A percentile compares a stretch with the other conserved stretches of the same genome.
phyloP scores from a whole-genome alignment of 331 rosid genomes.

The Pyrus hybrid region DNA sequence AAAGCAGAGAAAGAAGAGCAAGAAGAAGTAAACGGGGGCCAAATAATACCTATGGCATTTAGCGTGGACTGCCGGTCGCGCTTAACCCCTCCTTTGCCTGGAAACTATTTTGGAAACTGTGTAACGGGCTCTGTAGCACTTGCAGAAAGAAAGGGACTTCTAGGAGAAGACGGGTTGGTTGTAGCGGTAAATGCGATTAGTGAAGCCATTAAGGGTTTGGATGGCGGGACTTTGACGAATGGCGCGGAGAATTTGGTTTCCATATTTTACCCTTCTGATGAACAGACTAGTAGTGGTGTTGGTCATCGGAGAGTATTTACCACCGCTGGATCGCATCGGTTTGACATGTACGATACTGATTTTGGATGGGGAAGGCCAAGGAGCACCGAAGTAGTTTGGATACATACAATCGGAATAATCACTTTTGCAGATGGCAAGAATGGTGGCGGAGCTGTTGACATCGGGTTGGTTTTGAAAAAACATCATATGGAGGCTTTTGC shows the following conservation, averaged over 20 bases:
- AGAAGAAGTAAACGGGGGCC: not conserved
- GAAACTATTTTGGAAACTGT: slow-evolving; percentile 37
- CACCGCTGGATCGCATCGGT: slow-evolving; percentile 24
- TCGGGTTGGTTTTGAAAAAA: not conserved
- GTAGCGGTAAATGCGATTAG: slow-evolving; percentile 14
- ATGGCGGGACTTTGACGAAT: not conserved
- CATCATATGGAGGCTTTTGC: not conserved
- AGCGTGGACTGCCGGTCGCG: slow-evolving; percentile 27
- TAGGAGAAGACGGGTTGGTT: slow-evolving; percentile 5
- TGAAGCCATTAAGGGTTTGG: slow-evolving; percentile 2
- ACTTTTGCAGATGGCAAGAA: not conserved
- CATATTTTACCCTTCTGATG: not conserved
- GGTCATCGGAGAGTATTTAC: not conserved
- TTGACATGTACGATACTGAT: slow-evolving; percentile 28
- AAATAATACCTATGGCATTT: not conserved
- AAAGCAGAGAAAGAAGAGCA: slow-evolving; percentile 1
- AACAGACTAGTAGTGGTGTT: not conserved
- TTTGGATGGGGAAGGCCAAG: slow-evolving; percentile 45
- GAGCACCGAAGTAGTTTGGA: slow-evolving; percentile 25
- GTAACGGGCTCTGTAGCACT: not conserved
- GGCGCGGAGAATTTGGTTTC: slow-evolving; percentile 6
- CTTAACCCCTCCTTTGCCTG: slow-evolving; percentile 21
- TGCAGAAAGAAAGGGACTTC: not conserved
- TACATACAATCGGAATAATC: slow-evolving; percentile 3
- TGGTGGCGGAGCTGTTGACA: not conserved